These are phyloP conservation scores for Mycena floridula DNA, from an alignment of 768 basidiomycete genomes.

Conservation along the genomic window DNA sequence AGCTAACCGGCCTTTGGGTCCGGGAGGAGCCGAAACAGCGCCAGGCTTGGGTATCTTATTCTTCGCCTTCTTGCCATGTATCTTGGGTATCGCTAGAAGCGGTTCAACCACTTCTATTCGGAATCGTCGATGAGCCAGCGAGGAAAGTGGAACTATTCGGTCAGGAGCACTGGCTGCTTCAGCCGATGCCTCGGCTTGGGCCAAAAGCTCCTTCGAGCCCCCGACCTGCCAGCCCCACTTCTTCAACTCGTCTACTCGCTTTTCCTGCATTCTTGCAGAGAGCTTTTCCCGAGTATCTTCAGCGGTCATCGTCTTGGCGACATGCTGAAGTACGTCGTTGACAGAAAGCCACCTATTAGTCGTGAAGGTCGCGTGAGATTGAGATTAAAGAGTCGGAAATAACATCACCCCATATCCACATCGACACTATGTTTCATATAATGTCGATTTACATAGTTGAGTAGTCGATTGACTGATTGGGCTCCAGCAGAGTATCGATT, in stretches of 20 bases:
- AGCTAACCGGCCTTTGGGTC: slow-evolving; percentile 62
- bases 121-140: slow-evolving; percentile 67
- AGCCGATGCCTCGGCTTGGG: slow-evolving; percentile 60
- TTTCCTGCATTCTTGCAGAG: slow-evolving; percentile 51
- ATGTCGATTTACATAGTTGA: slow-evolving; percentile 66
- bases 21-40: slow-evolving; percentile 30
- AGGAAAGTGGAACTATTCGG: slow-evolving; percentile 56
- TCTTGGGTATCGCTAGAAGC: slow-evolving; percentile 59
- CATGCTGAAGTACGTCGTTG: slow-evolving; percentile 55
- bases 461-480: slow-evolving; percentile 61
- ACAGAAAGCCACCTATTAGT: slow-evolving; percentile 74
- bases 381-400: too few relatives aligned
- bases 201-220: slow-evolving; percentile 39
- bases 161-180: slow-evolving; percentile 68
- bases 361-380: too few relatives aligned
- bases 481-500: slow-evolving; percentile 64
- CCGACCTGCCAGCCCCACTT: slow-evolving; percentile 65
- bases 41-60: slow-evolving; percentile 40
- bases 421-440: slow-evolving; percentile 72
- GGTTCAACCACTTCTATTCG: slow-evolving; percentile 69
- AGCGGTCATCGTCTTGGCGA: slow-evolving; percentile 41
- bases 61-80: slow-evolving; percentile 50
- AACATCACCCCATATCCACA: too few relatives aligned
- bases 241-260: slow-evolving; percentile 53
- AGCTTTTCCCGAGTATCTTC: slow-evolving; percentile 59